Evolutionary conservation across 2,329 filamentous ascomycete genomes (phyloP).

Genomic region (Daldinia sp.): DNA sequence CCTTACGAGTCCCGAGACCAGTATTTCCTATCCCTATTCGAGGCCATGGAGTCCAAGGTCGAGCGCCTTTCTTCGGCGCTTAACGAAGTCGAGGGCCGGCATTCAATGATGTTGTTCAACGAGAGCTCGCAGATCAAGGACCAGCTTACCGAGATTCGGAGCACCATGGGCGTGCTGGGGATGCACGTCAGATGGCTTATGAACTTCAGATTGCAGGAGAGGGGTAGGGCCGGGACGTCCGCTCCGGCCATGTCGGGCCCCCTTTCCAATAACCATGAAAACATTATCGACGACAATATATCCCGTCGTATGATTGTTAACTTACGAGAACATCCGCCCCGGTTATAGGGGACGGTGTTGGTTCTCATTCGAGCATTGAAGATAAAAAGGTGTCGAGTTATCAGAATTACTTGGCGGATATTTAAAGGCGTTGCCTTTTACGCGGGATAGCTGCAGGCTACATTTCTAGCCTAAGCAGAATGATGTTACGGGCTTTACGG

Average conservation of each 20-base stretch:
- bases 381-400: background rate
- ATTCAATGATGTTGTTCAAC: constrained; percentile 71
- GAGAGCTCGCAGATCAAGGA: constrained; percentile 72
- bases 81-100: constrained; percentile 69
- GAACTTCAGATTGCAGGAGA: constrained; percentile 64
- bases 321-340: constrained; percentile 50
- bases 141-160: constrained; percentile 70
- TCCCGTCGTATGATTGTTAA: constrained; percentile 50
- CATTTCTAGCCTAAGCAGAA: background rate
- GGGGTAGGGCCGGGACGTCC: constrained; percentile 46
- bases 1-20: constrained; percentile 58
- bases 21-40: constrained; percentile 60
- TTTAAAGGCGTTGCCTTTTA: background rate
- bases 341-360: constrained; percentile 41
- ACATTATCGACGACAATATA: constrained; percentile 40
- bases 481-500: background rate
- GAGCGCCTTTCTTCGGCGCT: constrained; percentile 68
- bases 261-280: constrained; percentile 45
- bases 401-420: background rate
- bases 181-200: constrained; percentile 72
- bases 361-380: background rate
- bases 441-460: background rate
- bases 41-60: constrained; percentile 67
- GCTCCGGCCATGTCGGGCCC: constrained; percentile 44
- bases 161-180: constrained; percentile 67